Conservation (phyloP, 345 rosid species). For the Melastoma malabathricum region DNA sequence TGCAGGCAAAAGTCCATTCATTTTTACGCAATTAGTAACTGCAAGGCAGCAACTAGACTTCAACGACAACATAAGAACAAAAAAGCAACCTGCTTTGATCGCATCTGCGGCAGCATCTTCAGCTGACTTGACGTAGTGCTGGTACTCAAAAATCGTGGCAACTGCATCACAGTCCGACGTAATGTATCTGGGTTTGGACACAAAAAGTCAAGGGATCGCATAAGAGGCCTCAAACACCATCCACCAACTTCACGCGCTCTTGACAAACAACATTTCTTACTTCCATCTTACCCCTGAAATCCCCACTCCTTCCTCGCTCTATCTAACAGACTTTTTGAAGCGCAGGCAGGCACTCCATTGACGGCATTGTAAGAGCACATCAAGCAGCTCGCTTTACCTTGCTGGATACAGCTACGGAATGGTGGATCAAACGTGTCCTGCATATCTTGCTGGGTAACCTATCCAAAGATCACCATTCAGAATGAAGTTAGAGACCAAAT, state of each 20-base stretch:
- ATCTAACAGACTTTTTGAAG: constrained; percentile 40
- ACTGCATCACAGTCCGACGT: constrained; percentile 97
- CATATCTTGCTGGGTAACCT: constrained; percentile 84
- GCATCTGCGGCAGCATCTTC: constrained; percentile 74
- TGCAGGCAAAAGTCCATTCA: constrained; percentile 8
- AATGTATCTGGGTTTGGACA: constrained; percentile 41
- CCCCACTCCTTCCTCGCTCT: constrained; percentile 81
- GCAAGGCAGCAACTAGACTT: no score
- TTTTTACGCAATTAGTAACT: no score
- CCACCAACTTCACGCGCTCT: not conserved
- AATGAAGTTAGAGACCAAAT: no score
- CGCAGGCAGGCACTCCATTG: constrained; percentile 87
- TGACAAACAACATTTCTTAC: not conserved
- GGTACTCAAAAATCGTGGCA: constrained; percentile 67
- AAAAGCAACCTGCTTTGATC: constrained; percentile 59
- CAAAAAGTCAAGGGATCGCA: constrained; percentile 2
- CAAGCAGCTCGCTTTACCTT: constrained; percentile 89
- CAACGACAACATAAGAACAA: not conserved
- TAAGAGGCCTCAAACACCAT: not conserved
- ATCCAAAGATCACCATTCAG: not conserved
- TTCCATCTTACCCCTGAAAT: constrained; percentile 47
- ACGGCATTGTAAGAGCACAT: constrained; percentile 89
- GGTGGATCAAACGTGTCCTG: constrained; percentile 81
- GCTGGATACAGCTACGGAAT: constrained; percentile 52
- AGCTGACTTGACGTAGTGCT: constrained; percentile 43